Evolutionary conservation across 1,139 yeast species (phyloP).

Genomic region (Pneumocystis sp.): DNA sequence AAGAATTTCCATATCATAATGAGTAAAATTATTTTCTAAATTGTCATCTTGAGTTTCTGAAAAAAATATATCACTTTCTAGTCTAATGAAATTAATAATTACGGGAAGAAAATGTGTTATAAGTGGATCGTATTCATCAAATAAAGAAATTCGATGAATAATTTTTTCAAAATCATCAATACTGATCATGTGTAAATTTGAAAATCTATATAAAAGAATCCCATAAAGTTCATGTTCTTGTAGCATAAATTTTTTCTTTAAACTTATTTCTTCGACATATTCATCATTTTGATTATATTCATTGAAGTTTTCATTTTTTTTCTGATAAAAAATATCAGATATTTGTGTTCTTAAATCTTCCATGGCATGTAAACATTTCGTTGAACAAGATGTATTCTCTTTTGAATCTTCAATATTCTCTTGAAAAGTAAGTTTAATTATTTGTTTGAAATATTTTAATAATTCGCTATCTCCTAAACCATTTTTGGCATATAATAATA

Average conservation of each 20-base stretch:
- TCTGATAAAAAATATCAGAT: constrained; percentile 41
- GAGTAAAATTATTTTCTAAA: constrained; percentile 9
- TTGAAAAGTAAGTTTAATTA: neutral
- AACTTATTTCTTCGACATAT: constrained; percentile 41
- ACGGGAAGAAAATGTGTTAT: constrained; percentile 53
- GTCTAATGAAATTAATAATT: constrained; percentile 18
- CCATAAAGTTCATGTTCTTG: constrained; percentile 60
- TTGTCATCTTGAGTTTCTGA: constrained; percentile 1
- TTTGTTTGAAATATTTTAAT: neutral
- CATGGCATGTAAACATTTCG: constrained; percentile 30
- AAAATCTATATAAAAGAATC: constrained; percentile 42
- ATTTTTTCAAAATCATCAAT: constrained; percentile 31
- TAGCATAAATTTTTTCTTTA: constrained; percentile 47
- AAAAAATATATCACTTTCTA: constrained; percentile 3
- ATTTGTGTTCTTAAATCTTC: constrained; percentile 42
- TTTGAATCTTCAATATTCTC: constrained; percentile 3
- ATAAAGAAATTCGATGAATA: constrained; percentile 29
- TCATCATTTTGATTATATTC: constrained; percentile 34
- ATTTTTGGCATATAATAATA: constrained; percentile 2
- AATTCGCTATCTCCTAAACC: neutral
- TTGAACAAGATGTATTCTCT: neutral
- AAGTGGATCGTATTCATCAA: constrained; percentile 47
- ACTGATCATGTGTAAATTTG: constrained; percentile 27
- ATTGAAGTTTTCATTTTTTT: constrained; percentile 50
- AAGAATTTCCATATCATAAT: constrained; percentile 7